Evolutionary conservation across 257 asterid species (phyloP).

Genomic region (Echites panduratus): DNA sequence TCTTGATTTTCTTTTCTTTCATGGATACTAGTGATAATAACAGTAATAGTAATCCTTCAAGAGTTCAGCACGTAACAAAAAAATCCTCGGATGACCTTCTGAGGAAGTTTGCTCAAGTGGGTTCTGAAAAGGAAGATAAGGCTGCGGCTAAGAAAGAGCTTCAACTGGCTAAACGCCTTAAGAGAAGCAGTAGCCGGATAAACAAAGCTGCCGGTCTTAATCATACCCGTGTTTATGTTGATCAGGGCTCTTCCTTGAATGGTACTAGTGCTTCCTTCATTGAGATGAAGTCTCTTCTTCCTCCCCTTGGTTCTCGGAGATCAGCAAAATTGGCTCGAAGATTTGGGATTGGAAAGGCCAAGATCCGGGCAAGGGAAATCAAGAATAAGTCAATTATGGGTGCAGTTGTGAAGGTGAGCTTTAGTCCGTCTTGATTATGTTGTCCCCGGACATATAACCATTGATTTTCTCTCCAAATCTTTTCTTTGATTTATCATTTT

Average conservation of each 20-base stretch:
- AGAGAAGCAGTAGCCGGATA: slow-evolving; percentile 17
- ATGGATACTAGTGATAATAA: slow-evolving; percentile 32
- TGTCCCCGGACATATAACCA: too few species aligned
- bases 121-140: slow-evolving; percentile 29
- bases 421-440: background rate
- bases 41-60: slow-evolving; percentile 18
- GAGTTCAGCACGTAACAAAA: slow-evolving; percentile 68
- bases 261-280: slow-evolving; percentile 17
- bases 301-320: slow-evolving; percentile 31
- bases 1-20: background rate
- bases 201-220: slow-evolving; percentile 3
- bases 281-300: slow-evolving; percentile 59
- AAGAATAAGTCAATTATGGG: slow-evolving; percentile 50
- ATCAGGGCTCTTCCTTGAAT: slow-evolving; percentile 18
- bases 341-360: slow-evolving; percentile 49
- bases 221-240: slow-evolving; percentile 13
- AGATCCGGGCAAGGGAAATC: slow-evolving; percentile 46
- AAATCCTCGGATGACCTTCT: slow-evolving; percentile 77
- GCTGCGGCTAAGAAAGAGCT: slow-evolving; percentile 33
- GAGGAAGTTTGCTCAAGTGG: slow-evolving; percentile 71
- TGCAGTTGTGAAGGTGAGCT: slow-evolving; percentile 58
- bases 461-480: background rate
- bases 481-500: background rate
- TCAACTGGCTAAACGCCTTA: slow-evolving; percentile 43
- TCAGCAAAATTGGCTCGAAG: slow-evolving; percentile 33